phyloP scores from a whole-genome alignment of 352 stramenopile species.

The Globisporangium cystogenes region DNA sequence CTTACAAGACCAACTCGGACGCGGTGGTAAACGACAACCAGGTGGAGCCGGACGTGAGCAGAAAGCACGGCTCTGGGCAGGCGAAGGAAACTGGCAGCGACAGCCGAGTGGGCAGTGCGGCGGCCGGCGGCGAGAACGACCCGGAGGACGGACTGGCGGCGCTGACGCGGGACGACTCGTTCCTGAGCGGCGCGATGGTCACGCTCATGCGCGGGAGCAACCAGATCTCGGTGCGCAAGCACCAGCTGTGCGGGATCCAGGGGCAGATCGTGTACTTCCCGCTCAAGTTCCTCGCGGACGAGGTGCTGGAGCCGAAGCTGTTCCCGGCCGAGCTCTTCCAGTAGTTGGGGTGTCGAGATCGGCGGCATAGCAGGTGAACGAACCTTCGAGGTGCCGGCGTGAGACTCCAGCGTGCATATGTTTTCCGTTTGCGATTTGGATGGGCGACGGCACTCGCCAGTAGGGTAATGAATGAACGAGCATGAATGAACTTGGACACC shows the following conservation, averaged over 20 bases:
- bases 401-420: no score
- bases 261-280: conserved; percentile 87
- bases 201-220: conserved; percentile 65
- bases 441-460: background rate
- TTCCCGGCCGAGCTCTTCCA: conserved; percentile 80
- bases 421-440: no score
- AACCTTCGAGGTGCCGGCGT: no score
- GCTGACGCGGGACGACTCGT: conserved; percentile 24
- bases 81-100: background rate
- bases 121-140: conserved; percentile 1
- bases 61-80: conserved; percentile 1
- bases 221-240: conserved; percentile 55
- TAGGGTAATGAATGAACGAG: background rate
- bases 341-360: conserved; percentile 16
- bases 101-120: background rate
- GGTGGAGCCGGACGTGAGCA: conserved; percentile 6
- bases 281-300: conserved; percentile 76
- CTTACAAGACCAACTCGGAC: conserved; percentile 2
- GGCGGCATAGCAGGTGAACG: no score
- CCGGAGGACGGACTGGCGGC: background rate
- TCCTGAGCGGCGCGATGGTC: conserved; percentile 49
- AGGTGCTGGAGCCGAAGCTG: conserved; percentile 76
- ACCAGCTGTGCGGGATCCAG: conserved; percentile 60
- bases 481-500: background rate
- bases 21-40: conserved; percentile 7